Base-by-base conservation (phyloP, 1,139 yeast species). In the Lodderomyces beijingensis region DNA sequence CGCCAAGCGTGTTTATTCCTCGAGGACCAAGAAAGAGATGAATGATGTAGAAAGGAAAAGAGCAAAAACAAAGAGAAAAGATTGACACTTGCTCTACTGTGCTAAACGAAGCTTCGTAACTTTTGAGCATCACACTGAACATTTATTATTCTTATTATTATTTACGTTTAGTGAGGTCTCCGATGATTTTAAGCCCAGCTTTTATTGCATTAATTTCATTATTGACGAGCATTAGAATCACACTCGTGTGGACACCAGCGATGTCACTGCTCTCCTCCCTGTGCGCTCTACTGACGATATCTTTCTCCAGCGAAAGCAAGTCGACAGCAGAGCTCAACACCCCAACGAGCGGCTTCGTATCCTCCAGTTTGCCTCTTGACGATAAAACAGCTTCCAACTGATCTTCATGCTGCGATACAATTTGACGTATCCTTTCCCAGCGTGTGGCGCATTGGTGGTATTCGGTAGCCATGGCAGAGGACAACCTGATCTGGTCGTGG, bases 351-450 rank as follows among this genome's bases (percentile, higher is more conserved):
- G n/a, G n/a, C 8, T 9, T 8, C 22, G 8, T 19, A n/a, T 19
- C 10, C 8, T 19, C 22, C 22, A 19, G 22, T 9, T 19, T 9
- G 10, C 22, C 22, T 9, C 22, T 19, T 19, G 22, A 45, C 21
- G 45, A 33, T 8, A 57, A 43, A 8, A 40, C 44, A 3, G 31
- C 39, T 13, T 49, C 48, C 12, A 64, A 42, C 13, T 47, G 48
- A 5, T 39, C 42, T 37, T 65, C 72, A 30, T 56, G 57, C 3
- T 42, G 28, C n/a, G 47, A 48, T 25, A 66, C 40, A n/a, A 50
- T 42, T 2, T 48, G 53, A 15, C 64, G 49, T 0, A 61, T 45
- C 31, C 69, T 74, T 13, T 53, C 51, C 70, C 79, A 68, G 3
- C 59, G 48, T 0, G 54, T 37, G 1, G 54, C 48, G 36, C 48